Conservation (phyloP, 1,139 yeast species). For the Kodamaea suecica region DNA sequence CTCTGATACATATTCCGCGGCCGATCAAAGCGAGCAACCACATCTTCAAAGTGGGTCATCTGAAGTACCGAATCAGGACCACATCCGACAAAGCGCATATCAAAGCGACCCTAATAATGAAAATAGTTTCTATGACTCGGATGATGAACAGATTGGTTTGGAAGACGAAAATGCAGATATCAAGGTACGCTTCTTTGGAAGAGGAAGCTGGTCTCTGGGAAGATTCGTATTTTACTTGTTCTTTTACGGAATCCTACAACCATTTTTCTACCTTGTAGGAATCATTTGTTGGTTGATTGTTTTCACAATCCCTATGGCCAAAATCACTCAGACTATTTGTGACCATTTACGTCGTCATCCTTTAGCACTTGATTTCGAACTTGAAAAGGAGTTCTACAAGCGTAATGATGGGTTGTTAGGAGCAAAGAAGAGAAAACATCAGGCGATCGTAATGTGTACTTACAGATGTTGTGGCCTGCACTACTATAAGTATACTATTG, state of each 20-base stretch:
- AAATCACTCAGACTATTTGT: slow-evolving; percentile 55
- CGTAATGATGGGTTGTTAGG: slow-evolving; percentile 16
- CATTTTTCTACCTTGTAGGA: slow-evolving; percentile 57
- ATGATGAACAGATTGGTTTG: slow-evolving; percentile 2
- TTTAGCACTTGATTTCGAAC: slow-evolving; percentile 69
- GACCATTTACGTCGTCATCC: slow-evolving; percentile 89
- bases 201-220: slow-evolving; percentile 91
- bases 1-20: slow-evolving; percentile 38
- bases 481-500: slow-evolving; percentile 92
- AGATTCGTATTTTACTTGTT: slow-evolving; percentile 73
- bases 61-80: neutral
- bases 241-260: slow-evolving; percentile 69
- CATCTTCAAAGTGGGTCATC: neutral
- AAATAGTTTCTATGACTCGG: slow-evolving; percentile 5
- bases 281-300: slow-evolving; percentile 76
- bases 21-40: slow-evolving; percentile 10
- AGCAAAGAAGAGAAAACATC: slow-evolving; percentile 24
- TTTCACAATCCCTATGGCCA: slow-evolving; percentile 92
- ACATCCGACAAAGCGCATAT: no score
- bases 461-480: slow-evolving; percentile 89
- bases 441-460: slow-evolving; percentile 66
- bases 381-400: slow-evolving; percentile 51
- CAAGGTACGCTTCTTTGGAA: slow-evolving; percentile 73
- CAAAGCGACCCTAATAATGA: no score
- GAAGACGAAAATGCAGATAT: slow-evolving; percentile 36